Percentiles rank a stretch among this genome's conserved stretches.
Evolutionary conservation across 116 monocot genomes (phyloP).

Genomic region (Zostera marina): DNA sequence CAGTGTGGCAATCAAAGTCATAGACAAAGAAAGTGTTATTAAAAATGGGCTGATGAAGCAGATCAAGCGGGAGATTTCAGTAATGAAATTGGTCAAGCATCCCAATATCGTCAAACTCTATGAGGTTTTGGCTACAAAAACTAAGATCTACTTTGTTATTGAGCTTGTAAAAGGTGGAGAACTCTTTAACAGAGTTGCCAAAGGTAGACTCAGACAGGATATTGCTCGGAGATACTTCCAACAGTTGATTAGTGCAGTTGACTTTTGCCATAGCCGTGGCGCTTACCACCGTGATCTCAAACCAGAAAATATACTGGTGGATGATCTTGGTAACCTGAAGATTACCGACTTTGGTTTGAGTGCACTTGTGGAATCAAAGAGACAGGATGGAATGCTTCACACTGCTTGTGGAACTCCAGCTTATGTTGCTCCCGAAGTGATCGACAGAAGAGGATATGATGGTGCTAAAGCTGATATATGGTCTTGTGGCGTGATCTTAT

Average conservation of each 20-base stretch:
- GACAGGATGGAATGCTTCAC: slow-evolving; percentile 6
- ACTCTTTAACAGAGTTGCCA: slow-evolving; percentile 47
- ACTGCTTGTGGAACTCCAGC: slow-evolving; percentile 8
- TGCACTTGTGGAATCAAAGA: slow-evolving; percentile 9
- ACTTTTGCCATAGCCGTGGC: slow-evolving; percentile 66
- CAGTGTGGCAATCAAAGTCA: slow-evolving; percentile 48
- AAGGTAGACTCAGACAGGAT: slow-evolving; percentile 52
- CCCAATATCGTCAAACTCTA: slow-evolving; percentile 58
- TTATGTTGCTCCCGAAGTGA: slow-evolving; percentile 13
- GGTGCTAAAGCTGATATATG: slow-evolving; percentile 9
- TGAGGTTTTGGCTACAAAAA: slow-evolving; percentile 71
- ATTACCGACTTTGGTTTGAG: slow-evolving; percentile 63
- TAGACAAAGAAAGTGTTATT: slow-evolving; percentile 38
- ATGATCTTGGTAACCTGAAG: slow-evolving; percentile 51
- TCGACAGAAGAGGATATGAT: slow-evolving; percentile 8
- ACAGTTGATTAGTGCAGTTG: slow-evolving; percentile 57
- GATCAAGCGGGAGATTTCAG: slow-evolving; percentile 67
- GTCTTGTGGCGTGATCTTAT: slow-evolving; percentile 10
- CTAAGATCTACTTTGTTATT: slow-evolving; percentile 72
- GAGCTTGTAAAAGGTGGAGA: slow-evolving; percentile 68
- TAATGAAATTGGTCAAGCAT: slow-evolving; percentile 54
- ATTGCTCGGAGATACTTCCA: slow-evolving; percentile 47
- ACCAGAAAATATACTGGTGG: slow-evolving; percentile 68
- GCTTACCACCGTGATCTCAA: slow-evolving; percentile 72
- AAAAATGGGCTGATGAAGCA: slow-evolving; percentile 54